Base-by-base conservation (phyloP, 2,329 filamentous ascomycete genomes). In the Cytospora schulzeri region DNA sequence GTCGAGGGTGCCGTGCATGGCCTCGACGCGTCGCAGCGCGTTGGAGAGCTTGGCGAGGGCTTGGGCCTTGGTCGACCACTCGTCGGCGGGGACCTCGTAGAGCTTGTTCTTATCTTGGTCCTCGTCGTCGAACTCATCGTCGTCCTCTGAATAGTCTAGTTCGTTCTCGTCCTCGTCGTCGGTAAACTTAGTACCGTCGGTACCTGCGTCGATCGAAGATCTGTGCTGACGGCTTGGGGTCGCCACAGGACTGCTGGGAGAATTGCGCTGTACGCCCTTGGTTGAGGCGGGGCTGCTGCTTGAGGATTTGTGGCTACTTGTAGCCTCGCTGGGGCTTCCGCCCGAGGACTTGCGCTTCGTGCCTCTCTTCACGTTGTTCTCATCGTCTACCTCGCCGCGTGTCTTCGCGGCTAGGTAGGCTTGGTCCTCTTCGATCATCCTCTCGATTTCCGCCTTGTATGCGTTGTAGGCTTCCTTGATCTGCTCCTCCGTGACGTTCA, bases 361-460 rank as follows among this genome's bases (percentile, higher is more conserved):
- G 2, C 22, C 48, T 33, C 5, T 29, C 24, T 8, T 41, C 31
- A 5, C 33, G 35, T 24, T 22, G n/a, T 53, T 29, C 2, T 22
- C 29, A n/a, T 48, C 15, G 2, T 3, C 19, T 1, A 31, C 26
- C 51, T 61, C 45, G 26, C 59, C 51, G n/a, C 45, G n/a, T n/a
- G 45, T n/a, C 51, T 53, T 60, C 17, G 22, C 12, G 4, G 45
- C 45, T n/a, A 48, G 7, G 35, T 50, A 29, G 14, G 31, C n/a
- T 15, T 26, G 4, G 6, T 65, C 63, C 1, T n/a, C 22, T 28
- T 54, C 19, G 31, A 52, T 54, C 58, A 65, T 52, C 22, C 63
- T 56, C 33, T 62, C 24, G 48, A 65, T 62, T 28, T 65, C 63
- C 11, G 33, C 38, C 48, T 33, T 53, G 48, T 65, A 65, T 2